Percentiles rank a stretch among this genome's conserved stretches.
These are phyloP conservation scores for Jimgerdemannia flammicorona DNA, from an alignment of 192 early-diverging fungal species.

Conservation along the genomic window DNA sequence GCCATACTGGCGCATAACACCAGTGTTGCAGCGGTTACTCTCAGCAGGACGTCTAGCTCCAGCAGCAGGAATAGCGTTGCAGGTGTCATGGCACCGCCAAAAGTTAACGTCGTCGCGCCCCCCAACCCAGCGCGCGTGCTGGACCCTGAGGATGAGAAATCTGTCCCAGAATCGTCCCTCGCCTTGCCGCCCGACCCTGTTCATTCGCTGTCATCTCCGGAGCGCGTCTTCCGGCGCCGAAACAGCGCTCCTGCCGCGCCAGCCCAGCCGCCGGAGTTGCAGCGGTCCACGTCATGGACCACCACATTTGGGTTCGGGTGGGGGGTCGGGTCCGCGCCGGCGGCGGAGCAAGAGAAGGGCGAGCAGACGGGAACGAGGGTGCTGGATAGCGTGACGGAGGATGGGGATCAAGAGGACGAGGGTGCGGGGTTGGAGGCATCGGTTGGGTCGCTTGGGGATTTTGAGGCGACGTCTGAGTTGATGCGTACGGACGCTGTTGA, in stretches of 20 bases:
- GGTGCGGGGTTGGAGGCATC: not conserved
- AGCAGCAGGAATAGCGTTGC: not conserved
- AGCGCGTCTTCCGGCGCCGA: too few relatives aligned
- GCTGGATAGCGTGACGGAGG: conserved; percentile 17
- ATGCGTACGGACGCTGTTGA: conserved; percentile 34
- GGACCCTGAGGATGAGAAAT: too few relatives aligned
- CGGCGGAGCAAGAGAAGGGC: not conserved
- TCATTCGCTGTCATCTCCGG: too few relatives aligned
- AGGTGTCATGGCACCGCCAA: not conserved
- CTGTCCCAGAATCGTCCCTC: too few relatives aligned
- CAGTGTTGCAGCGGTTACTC: too few relatives aligned
- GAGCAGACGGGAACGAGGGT: not conserved
- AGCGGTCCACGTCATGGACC: too few relatives aligned
- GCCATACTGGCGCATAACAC: not conserved
- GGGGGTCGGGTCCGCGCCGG: not conserved
- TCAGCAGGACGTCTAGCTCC: not conserved
- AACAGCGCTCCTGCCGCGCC: too few relatives aligned
- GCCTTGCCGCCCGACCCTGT: too few relatives aligned
- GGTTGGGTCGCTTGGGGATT: conserved; percentile 10
- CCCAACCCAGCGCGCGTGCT: not conserved
- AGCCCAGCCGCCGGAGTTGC: too few relatives aligned
- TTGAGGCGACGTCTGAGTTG: conserved; percentile 5
- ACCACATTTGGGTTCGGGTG: too few relatives aligned
- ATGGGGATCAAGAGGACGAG: conserved; percentile 11
- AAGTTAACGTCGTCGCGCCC: not conserved